Percentiles rank a stretch among this genome's conserved stretches.
Evolutionary conservation across 805 yeast species (phyloP).

Genomic region (Candida glaebosa): DNA sequence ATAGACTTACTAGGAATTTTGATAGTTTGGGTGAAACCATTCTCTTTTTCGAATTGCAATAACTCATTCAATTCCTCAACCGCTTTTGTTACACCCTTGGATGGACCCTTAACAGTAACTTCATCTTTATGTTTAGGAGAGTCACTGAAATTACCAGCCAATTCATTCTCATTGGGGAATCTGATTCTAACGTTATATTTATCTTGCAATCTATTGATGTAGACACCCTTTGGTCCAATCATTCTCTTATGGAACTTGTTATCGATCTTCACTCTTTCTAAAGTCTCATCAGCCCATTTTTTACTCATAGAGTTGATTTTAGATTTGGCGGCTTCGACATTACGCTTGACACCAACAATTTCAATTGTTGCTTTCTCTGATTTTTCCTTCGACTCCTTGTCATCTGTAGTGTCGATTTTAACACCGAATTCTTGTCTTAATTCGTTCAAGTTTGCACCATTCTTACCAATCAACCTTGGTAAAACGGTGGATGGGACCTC

Average conservation of each 20-base stretch:
- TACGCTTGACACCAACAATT: constrained; percentile 73
- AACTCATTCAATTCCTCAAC: constrained; percentile 81
- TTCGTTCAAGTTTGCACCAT: constrained; percentile 69
- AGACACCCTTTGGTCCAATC: constrained; percentile 80
- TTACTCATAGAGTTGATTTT: constrained; percentile 58
- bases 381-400: constrained; percentile 24
- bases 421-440: constrained; percentile 73
- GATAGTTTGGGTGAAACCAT: constrained; percentile 65
- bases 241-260: constrained; percentile 73
- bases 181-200: constrained; percentile 79
- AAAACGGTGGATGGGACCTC: constrained; percentile 65
- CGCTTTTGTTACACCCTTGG: constrained; percentile 82
- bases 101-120: constrained; percentile 78
- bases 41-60: constrained; percentile 80
- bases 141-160: constrained; percentile 22
- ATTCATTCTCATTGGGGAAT: constrained; percentile 52
- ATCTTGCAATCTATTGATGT: constrained; percentile 80
- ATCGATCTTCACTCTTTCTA: constrained; percentile 66
- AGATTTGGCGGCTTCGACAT: constrained; percentile 68
- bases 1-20: constrained; percentile 71
- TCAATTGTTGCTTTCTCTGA: constrained; percentile 44
- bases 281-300: constrained; percentile 78
- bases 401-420: constrained; percentile 67
- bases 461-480: constrained; percentile 85
- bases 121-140: constrained; percentile 53